Base-by-base conservation (phyloP, 2,329 filamentous ascomycete genomes). In the Nakataea oryzae region DNA sequence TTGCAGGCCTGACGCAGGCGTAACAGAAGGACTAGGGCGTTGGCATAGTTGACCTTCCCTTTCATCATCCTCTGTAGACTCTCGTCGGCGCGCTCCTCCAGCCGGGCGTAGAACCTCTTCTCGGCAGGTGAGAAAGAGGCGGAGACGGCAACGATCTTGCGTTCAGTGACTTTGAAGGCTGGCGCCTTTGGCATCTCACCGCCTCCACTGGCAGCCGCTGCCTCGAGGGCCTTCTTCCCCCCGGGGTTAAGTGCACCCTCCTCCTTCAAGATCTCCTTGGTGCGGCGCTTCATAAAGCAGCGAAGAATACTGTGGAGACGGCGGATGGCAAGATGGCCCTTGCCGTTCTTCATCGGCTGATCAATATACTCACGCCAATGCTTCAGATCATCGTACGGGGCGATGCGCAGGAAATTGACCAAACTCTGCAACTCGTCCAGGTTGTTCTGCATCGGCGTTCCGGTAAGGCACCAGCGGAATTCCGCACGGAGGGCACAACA, bases 241-340 rank as follows among this genome's bases (percentile, higher is more conserved):
- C 90, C 90, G 29, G 89, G 87, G 64, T 90, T 89, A 24, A 96
- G 78, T 0, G 90, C 91, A 13, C 91, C 90, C 13, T 91, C 91
- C 68, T 91, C 83, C 75, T 95, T 96, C 64, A 99, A 78, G n/a
- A 99, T 91, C 27, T 96, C 92, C 75, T 99, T 99, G 11, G 93
- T 97, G 55, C 95, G 86, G n/a, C 95, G 87, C 78, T 97, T 96
- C 95, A 99, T 99, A 76, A 96, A 96, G 62, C 92, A 93, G 62
- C 90, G 88, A 4, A 99, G 78, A 64, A 96, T 86, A 62, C 89
- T 86, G 67, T 96, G 92, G 34, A 99, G 79, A 57, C 95, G 85
- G 60, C 87, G 84, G 72, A 99, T 96, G 21, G 95, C 93, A 63
- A 97, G 83, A 61, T 93, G 90, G 13, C 93, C 95, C 64, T 89